Conservation (phyloP, 306 rosid genomes). For the Canavalia gladiata region DNA sequence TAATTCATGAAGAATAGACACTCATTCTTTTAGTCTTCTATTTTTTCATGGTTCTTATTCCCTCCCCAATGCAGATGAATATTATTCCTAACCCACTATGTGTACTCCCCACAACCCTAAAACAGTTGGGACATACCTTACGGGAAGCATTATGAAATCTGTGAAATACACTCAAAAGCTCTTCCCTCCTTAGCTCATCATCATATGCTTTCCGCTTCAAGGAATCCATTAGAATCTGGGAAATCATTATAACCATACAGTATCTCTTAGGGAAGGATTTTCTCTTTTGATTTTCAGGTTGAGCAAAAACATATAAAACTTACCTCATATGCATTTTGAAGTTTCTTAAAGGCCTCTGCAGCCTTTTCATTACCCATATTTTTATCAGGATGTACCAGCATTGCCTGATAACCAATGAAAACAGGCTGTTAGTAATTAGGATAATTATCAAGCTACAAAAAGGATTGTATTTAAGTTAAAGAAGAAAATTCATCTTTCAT, state of each 20-base stretch:
- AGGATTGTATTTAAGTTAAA: slow-evolving; percentile 23
- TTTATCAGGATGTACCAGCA: slow-evolving; percentile 99
- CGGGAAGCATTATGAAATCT: slow-evolving; percentile 73
- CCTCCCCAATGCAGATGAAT: not conserved
- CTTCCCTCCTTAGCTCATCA: slow-evolving; percentile 94
- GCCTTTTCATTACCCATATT: slow-evolving; percentile 99
- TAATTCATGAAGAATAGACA: slow-evolving; percentile 35
- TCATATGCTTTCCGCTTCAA: slow-evolving; percentile 90
- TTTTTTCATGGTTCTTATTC: slow-evolving; percentile 27
- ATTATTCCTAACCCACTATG: not conserved
- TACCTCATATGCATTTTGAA: slow-evolving; percentile 99
- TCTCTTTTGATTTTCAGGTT: slow-evolving; percentile 35
- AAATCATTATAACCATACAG: slow-evolving; percentile 45
- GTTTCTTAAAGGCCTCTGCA: slow-evolving; percentile 97
- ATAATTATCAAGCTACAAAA: slow-evolving; percentile 47
- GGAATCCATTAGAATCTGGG: slow-evolving; percentile 89
- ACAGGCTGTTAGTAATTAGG: slow-evolving; percentile 40
- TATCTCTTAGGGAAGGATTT: slow-evolving; percentile 37
- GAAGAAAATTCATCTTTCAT: slow-evolving; percentile 29
- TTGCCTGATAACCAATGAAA: slow-evolving; percentile 74
- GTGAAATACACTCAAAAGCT: slow-evolving; percentile 77
- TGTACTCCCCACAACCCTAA: slow-evolving; percentile 33
- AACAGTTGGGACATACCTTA: slow-evolving; percentile 59
- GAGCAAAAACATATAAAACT: slow-evolving; percentile 39
- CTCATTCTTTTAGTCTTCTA: slow-evolving; percentile 13